Conservation (phyloP, 371 early-diverging fungal genomes). For the Sporodiniella umbellata region DNA sequence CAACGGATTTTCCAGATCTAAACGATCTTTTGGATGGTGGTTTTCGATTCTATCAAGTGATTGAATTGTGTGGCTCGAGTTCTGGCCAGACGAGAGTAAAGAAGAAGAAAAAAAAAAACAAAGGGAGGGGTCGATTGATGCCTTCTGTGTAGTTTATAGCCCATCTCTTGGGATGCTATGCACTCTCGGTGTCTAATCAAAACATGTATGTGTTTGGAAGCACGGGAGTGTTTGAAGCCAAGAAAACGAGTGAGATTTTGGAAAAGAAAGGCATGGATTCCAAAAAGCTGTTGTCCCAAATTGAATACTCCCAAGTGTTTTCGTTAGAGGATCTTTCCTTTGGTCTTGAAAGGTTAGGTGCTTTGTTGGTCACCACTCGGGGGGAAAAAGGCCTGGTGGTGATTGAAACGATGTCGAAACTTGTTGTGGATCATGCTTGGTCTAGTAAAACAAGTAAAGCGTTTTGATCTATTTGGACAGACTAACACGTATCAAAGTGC, state of each 20-base stretch:
- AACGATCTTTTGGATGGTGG: neutral
- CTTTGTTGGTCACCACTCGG: neutral
- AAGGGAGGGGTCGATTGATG: too few species aligned
- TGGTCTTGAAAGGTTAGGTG: conserved; percentile 9
- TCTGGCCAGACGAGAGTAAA: neutral
- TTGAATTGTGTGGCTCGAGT: conserved; percentile 10
- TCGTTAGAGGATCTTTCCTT: neutral
- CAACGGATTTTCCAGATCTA: conserved; percentile 3
- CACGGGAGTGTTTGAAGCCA: conserved; percentile 6
- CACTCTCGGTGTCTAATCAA: neutral
- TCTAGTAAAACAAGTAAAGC: neutral
- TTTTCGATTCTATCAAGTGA: conserved; percentile 1
- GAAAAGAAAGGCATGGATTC: neutral
- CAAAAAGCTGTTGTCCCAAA: neutral
- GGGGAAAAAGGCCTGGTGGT: neutral
- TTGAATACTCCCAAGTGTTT: conserved; percentile 6
- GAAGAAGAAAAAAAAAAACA: neutral
- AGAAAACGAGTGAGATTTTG: neutral
- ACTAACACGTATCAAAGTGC: conserved; percentile 51
- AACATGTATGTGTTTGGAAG: conserved; percentile 8
- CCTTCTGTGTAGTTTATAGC: conserved; percentile 9
- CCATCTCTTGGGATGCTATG: conserved; percentile 1
- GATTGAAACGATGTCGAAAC: neutral
- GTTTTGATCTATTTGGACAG: neutral
- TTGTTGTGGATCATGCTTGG: neutral